Evolutionary conservation across 1,284 basidiomycete species (phyloP), one percentile per base, ranked within the genome.

Genomic region (Microbotryum silenes-acaulis): DNA sequence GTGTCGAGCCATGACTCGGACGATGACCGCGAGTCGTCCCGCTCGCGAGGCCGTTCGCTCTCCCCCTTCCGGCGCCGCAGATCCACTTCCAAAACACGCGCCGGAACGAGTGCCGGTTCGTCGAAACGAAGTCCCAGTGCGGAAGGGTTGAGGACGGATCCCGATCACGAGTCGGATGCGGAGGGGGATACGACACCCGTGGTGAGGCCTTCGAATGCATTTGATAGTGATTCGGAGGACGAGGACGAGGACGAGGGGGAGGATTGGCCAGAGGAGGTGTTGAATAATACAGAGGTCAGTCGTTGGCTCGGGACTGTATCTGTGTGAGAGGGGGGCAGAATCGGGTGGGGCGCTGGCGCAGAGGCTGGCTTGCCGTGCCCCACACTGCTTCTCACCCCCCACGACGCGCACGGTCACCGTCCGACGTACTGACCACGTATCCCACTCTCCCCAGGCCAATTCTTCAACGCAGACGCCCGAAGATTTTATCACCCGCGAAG

Each of bases 251-350:
- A 42, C 23, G 59, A 71, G 9, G 72, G 72, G 53, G 72, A 75
- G 29, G 83, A 79, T 23, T 42, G 37, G 37, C 37, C 37, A 18
- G 80, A 83, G 56, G 81, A 83, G 52, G 85, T 91, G 67, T 88
- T 93, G 75, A 81, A 85, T 53, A 80, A 89, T 70, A 94, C 86
- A 0, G 81, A 83, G 71, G 78, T 80, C 69, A 85, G 27, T 27
- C 27, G 6, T 5, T 27, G 27, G 27, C 27, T 27, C 4, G 27
- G 5, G 6, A 4, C 27, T 27, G 27, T 27, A 6, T 27, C 27
- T 27, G 5, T 27, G 27, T 27, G 4, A 27, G 27, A 27, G 27
- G 27, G 27, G 27, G 27, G 5, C 27, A 27, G 27, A 4, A 27
- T 27, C 27, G 27, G 27, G 27, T 27, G 6, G 27, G 27, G 6